Evolutionary conservation across 1,284 basidiomycete genomes (phyloP), one percentile per base, ranked within the genome.

Genomic region (Ustilago esculenta): DNA sequence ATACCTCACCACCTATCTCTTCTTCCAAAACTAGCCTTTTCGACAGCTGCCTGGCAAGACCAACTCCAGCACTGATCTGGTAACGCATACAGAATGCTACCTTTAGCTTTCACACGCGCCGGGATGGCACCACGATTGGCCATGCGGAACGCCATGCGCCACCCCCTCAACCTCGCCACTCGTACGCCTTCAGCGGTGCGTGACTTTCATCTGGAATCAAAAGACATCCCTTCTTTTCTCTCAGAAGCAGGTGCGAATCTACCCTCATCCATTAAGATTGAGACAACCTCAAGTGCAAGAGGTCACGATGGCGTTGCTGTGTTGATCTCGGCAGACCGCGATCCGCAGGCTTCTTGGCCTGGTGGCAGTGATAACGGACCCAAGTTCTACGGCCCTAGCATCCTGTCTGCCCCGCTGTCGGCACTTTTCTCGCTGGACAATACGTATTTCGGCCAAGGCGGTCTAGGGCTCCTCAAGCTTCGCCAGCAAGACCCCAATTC

Each of bases 251-350:
- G 50, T 21, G 42, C 45, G 1, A 32, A 24, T 3, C 48, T 65
- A 3, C 50, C 53, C 2, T 4, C 33, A 0, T 40, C 48, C 6
- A 25, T 55, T 27, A 17, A 30, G 8, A 33, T 70, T 49, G 46
- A 47, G 15, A 10, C 46, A 14, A 24, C 29, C 10, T 14, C 46
- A 8, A 2, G 46, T 0, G 8, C 50, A 4, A 20, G 17, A 3
- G 5, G 32, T 17, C n/a, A 14, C 3, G 47, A 46, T 15, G 61
- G 67, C 25, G 42, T 72, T 6, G 70, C 70, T 12, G 50, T 72
- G 11, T 65, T 72, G 35, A 63, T 72, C 33, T 64, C 61, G 2
- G 70, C 70, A 9, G 70, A 72, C 32, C 64, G 70, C 2, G 59
- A 56, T 29, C 52, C 65, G 1, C 70, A 69, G 15, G 12, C 44